Evolutionary conservation across 805 yeast species (phyloP).

Genomic region (Torulaspora indica): DNA sequence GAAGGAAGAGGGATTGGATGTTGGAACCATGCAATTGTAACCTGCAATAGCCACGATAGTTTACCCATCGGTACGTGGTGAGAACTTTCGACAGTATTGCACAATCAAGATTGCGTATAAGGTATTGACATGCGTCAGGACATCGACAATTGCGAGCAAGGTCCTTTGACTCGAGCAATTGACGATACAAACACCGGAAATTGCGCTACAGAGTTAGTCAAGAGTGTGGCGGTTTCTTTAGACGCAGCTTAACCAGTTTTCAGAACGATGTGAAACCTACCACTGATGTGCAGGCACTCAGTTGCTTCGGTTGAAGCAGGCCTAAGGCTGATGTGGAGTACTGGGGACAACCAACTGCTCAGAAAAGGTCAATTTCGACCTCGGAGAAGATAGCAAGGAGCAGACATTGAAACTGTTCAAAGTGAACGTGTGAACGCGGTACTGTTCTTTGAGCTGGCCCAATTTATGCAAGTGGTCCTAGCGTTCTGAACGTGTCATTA

Average conservation of each 20-base stretch:
- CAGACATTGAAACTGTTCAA: too few species aligned
- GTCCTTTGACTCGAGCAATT: constrained; percentile 51
- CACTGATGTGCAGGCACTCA: constrained; percentile 35
- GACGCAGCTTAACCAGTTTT: constrained; percentile 43
- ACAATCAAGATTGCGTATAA: constrained; percentile 46
- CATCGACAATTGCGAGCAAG: constrained; percentile 41
- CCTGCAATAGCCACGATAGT: constrained; percentile 25
- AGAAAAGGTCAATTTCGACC: too few species aligned
- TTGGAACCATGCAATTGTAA: constrained; percentile 12
- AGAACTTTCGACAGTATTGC: constrained; percentile 37
- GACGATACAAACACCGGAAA: constrained; percentile 46
- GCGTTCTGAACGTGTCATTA: too few species aligned
- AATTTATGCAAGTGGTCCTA: too few species aligned
- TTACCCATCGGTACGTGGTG: constrained; percentile 41
- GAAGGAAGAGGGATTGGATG: constrained; percentile 42
- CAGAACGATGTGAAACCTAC: constrained; percentile 12
- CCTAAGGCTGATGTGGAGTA: constrained; percentile 32
- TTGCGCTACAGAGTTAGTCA: constrained; percentile 41
- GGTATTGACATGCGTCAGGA: constrained; percentile 44
- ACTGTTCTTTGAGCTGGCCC: too few species aligned
- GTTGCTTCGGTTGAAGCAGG: constrained; percentile 13
- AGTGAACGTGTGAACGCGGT: too few species aligned
- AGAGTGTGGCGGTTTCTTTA: constrained; percentile 51
- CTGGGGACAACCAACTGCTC: constrained; percentile 2
- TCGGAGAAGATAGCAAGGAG: too few species aligned